Evolutionary conservation across 1,284 basidiomycete species (phyloP).

Genomic region (Crucibulum cyathiforme): DNA sequence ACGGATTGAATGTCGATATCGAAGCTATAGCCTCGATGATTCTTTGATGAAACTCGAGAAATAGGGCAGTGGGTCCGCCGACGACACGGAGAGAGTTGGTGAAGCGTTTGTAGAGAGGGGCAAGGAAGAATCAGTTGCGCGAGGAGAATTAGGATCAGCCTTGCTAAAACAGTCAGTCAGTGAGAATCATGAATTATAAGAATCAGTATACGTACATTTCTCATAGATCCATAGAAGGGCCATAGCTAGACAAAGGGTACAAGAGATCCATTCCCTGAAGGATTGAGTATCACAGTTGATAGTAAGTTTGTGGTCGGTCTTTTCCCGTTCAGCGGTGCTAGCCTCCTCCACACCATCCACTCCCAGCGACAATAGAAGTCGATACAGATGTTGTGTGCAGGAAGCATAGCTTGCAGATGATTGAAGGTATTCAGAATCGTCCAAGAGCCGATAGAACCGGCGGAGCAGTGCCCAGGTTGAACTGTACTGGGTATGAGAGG

Average conservation of each 20-base stretch:
- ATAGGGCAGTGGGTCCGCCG: constrained; percentile 56
- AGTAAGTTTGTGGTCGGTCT: too few species aligned
- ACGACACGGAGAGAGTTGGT: constrained; percentile 71
- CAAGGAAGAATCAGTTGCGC: constrained; percentile 74
- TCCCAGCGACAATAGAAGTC: too few species aligned
- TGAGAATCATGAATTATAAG: too few species aligned
- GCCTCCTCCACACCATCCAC: too few species aligned
- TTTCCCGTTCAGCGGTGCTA: too few species aligned
- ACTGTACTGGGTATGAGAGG: neutral
- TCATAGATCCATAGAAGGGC: too few species aligned
- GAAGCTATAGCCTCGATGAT: constrained; percentile 59
- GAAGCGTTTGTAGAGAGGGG: constrained; percentile 79
- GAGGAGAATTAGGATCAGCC: constrained; percentile 77
- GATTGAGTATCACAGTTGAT: too few species aligned
- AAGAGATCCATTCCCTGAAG: too few species aligned
- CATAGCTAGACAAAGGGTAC: too few species aligned
- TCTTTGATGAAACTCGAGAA: constrained; percentile 56
- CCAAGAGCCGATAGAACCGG: neutral
- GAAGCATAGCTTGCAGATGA: neutral
- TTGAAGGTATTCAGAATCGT: too few species aligned
- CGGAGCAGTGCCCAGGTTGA: neutral
- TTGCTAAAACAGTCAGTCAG: constrained; percentile 26
- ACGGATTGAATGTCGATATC: constrained; percentile 13
- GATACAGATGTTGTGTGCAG: too few species aligned
- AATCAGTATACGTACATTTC: too few species aligned